Percentiles rank a stretch among this genome's conserved stretches.
Evolutionary conservation across 805 yeast species (phyloP).

Genomic region (Ogataea ganodermae): DNA sequence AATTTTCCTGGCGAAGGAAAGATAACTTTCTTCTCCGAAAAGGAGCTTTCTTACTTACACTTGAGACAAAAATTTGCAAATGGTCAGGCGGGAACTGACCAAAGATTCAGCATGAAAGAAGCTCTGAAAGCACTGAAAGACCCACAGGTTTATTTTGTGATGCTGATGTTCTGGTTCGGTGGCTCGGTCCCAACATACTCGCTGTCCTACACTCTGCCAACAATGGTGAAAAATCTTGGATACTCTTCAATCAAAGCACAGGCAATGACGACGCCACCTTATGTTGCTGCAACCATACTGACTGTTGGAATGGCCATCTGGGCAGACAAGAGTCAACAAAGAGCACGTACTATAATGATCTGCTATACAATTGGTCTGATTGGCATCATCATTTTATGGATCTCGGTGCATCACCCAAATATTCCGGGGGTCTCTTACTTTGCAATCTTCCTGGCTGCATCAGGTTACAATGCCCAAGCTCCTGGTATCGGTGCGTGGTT

Average conservation of each 20-base stretch:
- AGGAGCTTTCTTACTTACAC: constrained; percentile 14
- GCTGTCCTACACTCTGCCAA: constrained; percentile 45
- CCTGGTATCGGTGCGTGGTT: constrained; percentile 26
- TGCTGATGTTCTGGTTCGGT: constrained; percentile 38
- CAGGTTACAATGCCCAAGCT: constrained; percentile 36
- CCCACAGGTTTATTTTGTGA: constrained; percentile 41
- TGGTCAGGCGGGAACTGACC: constrained; percentile 19
- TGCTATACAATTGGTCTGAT: constrained; percentile 40
- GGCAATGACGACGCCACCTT: constrained; percentile 46
- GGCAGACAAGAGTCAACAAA: constrained; percentile 32
- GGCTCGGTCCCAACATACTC: constrained; percentile 40
- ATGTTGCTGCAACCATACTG: constrained; percentile 30
- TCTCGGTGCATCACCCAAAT: constrained; percentile 43
- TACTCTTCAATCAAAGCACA: constrained; percentile 44
- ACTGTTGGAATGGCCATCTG: constrained; percentile 36
- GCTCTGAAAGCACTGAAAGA: constrained; percentile 40
- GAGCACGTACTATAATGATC: constrained; percentile 40
- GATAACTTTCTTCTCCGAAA: constrained; percentile 13
- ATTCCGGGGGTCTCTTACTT: constrained; percentile 44
- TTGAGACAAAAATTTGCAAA: constrained; percentile 18
- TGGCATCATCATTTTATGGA: constrained; percentile 41
- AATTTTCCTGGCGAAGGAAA: constrained; percentile 31
- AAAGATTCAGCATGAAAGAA: constrained; percentile 19
- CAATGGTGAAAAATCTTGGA: constrained; percentile 46
- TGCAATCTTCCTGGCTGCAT: constrained; percentile 44